phyloP scores from a whole-genome alignment of 2,329 filamentous ascomycete species.

The Colletotrichum sp. region DNA sequence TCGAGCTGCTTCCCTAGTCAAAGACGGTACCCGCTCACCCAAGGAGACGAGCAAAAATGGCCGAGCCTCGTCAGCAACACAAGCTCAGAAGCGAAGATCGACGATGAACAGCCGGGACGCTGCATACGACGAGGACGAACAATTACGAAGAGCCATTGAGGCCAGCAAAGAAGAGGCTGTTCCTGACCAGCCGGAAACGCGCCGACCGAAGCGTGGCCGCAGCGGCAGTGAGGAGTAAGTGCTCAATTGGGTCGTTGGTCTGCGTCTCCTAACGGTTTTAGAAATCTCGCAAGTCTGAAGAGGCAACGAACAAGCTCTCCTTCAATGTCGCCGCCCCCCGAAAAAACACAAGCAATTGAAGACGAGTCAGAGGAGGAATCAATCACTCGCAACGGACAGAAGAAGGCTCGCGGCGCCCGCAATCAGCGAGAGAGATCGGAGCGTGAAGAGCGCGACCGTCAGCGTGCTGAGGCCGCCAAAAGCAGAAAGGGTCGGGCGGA shows the following conservation, averaged over 20 bases:
- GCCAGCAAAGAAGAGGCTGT: slow-evolving; percentile 86
- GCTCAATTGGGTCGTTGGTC: neutral
- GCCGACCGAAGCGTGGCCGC: slow-evolving; percentile 80
- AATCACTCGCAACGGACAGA: slow-evolving; percentile 55
- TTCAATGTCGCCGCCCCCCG: slow-evolving; percentile 65
- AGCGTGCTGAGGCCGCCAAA: slow-evolving; percentile 75
- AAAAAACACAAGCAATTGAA: slow-evolving; percentile 52
- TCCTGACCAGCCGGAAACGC: slow-evolving; percentile 56
- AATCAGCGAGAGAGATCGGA: slow-evolving; percentile 68
- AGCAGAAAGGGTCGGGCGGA: slow-evolving; percentile 85
- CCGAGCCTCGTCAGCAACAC: slow-evolving; percentile 54
- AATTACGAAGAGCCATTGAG: slow-evolving; percentile 87
- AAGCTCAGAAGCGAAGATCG: slow-evolving; percentile 81
- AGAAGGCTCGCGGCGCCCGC: slow-evolving; percentile 66
- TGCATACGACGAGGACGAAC: slow-evolving; percentile 94
- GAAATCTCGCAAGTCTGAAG: slow-evolving; percentile 75
- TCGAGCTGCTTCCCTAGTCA: slow-evolving; percentile 68
- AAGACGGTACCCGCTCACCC: slow-evolving; percentile 63
- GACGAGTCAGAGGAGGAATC: slow-evolving; percentile 78
- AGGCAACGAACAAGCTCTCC: slow-evolving; percentile 83
- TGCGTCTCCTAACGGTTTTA: slow-evolving; percentile 39
- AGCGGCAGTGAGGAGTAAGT: slow-evolving; percentile 96
- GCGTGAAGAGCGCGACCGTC: slow-evolving; percentile 76
- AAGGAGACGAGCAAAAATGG: slow-evolving; percentile 62
- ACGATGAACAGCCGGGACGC: slow-evolving; percentile 98